Evolutionary conservation across 768 basidiomycete species (phyloP).

Genomic region (Panellus pusillus): DNA sequence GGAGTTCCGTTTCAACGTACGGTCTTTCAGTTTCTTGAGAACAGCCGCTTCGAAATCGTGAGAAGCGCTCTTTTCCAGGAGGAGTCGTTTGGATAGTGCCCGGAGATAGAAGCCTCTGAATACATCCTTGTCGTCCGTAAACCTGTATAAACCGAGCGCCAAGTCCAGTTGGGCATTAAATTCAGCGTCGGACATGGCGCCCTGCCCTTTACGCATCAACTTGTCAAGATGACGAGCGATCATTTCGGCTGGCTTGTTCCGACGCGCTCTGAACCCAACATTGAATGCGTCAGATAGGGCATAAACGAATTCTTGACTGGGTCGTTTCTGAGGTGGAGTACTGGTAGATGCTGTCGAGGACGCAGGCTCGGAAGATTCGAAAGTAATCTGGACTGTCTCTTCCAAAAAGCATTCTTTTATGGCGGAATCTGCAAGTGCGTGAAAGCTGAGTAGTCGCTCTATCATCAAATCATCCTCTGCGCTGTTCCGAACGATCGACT

Average conservation of each 20-base stretch:
- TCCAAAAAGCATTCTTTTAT: conserved; percentile 53
- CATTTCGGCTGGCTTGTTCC: conserved; percentile 88
- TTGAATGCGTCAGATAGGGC: conserved; percentile 73
- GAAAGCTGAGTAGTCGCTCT: conserved; percentile 65
- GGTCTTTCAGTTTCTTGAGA: conserved; percentile 81
- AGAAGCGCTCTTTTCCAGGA: conserved; percentile 82
- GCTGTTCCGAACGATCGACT: conserved; percentile 63
- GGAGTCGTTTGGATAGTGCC: conserved; percentile 80
- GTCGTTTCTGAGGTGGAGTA: conserved; percentile 31
- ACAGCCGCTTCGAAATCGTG: conserved; percentile 85
- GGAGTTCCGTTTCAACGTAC: conserved; percentile 34
- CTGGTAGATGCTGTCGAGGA: conserved; percentile 29
- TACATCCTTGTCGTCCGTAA: conserved; percentile 90
- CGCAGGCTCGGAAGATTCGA: conserved; percentile 18
- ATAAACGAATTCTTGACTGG: conserved; percentile 61
- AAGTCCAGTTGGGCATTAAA: conserved; percentile 66
- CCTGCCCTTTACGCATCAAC: conserved; percentile 86
- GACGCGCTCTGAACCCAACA: conserved; percentile 69
- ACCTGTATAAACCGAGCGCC: conserved; percentile 76
- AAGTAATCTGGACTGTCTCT: conserved; percentile 28
- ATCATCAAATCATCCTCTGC: conserved; percentile 78
- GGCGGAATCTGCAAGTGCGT: conserved; percentile 52
- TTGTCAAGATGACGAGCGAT: conserved; percentile 89
- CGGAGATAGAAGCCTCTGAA: conserved; percentile 93
- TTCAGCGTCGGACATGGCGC: conserved; percentile 56